These are phyloP conservation scores for Leccinum sublutescens DNA, from an alignment of 768 basidiomycete genomes.

Conservation along the genomic window DNA sequence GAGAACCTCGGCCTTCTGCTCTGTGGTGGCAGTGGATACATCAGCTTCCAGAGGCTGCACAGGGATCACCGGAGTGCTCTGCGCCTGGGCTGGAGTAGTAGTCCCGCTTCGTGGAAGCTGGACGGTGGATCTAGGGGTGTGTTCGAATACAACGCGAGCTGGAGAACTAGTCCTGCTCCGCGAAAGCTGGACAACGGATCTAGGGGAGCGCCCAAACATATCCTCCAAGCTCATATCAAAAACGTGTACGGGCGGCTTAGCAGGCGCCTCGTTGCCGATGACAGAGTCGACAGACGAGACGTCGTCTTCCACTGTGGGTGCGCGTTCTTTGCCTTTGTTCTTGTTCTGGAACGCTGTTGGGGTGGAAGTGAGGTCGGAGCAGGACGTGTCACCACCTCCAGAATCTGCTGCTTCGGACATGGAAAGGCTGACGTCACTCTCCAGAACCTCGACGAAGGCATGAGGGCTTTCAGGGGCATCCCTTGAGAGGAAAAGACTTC, in stretches of 20 bases:
- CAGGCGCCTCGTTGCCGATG: conserved; percentile 39
- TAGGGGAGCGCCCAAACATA: conserved; percentile 20
- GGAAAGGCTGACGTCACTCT: conserved; percentile 39
- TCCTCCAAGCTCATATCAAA: conserved; percentile 38
- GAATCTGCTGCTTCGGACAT: conserved; percentile 31
- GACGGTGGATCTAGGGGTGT: conserved; percentile 4
- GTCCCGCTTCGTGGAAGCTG: conserved; percentile 19
- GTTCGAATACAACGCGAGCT: conserved; percentile 18
- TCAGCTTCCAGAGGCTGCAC: conserved; percentile 23
- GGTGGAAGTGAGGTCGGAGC: conserved; percentile 22
- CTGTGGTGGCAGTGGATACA: conserved; percentile 7
- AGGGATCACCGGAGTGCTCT: conserved; percentile 40
- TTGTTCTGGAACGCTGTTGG: conserved; percentile 34
- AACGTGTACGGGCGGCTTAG: conserved; percentile 65
- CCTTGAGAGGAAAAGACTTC: conserved; percentile 39
- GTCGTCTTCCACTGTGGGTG: conserved; percentile 31
- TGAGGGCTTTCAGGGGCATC: conserved; percentile 47
- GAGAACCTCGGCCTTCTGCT: conserved; percentile 10
- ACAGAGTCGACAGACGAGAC: conserved; percentile 44
- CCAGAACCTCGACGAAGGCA: conserved; percentile 62
- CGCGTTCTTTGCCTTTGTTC: conserved; percentile 46
- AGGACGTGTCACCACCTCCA: conserved; percentile 34
- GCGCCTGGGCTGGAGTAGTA: conserved; percentile 35
- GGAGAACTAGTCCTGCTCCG: conserved; percentile 27
- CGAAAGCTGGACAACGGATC: conserved; percentile 15